Evolutionary conservation across 106 monocot species (phyloP), one percentile per base, ranked within the genome.

Genomic region (Apostasia shenzhenica): DNA sequence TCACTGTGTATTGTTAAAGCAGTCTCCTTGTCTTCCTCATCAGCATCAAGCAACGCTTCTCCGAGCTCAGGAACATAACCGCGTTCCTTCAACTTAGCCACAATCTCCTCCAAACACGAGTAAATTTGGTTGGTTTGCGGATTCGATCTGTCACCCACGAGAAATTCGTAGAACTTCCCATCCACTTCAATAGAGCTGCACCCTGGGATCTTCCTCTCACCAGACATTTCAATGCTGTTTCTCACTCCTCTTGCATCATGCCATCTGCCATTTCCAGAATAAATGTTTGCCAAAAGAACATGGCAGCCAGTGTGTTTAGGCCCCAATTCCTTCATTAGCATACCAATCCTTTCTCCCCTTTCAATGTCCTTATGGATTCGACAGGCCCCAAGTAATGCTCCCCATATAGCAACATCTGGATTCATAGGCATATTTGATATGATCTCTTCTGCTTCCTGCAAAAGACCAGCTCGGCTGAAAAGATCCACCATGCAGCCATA

Each of bases 401-500:
- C 80, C 87, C 80, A 88, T 9, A 72, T 60, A n/a, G 65, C 58
- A 1, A 70, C 49, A 54, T 81, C 81, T 6, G 87, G 78, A 38
- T 54, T n/a, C 41, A 81, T 69, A 54, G 83, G 81, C 87, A 88
- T 81, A 0, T 3, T 42, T 12, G 59, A 61, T 46, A 78, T 68
- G 39, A 87, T 57, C 43, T 78, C 69, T 58, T 80, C 80, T 1
- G 83, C 83, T 44, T 88, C 81, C 13, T 73, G 67, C 62, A 88
- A 59, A 0, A 65, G 73, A 26, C 87, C 87, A 9, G 80, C 78
- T 14, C 83, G 83, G 13, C 83, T 81, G 7, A 83, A 70, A 68
- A 88, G 65, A 70, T 88, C 83, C 6, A 88, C 81, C 77, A 88
- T 83, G 72, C 87, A 83, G 0, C 80, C 83, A 68, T 83, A 88